Conservation (phyloP, 176 grass and related monocot species). For the Dactylis glomerata region DNA sequence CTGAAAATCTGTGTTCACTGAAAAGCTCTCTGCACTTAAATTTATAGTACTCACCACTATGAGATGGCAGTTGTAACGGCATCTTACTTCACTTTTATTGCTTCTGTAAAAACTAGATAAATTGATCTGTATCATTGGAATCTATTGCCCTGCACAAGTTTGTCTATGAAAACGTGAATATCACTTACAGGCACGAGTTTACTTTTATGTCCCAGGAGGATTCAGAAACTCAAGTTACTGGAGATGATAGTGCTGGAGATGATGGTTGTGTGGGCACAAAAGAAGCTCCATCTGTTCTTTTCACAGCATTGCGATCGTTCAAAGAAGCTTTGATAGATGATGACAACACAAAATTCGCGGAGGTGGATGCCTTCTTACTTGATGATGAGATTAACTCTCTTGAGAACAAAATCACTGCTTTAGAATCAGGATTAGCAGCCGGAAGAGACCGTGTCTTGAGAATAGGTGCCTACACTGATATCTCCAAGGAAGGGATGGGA, state of each 20-base stretch:
- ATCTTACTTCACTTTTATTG: neutral
- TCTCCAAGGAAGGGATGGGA: neutral
- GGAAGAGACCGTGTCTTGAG: neutral
- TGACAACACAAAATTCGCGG: neutral
- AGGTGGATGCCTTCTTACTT: neutral
- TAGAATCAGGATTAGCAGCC: neutral
- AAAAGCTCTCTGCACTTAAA: neutral
- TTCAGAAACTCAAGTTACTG: neutral
- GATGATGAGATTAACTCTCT: neutral
- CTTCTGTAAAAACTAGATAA: neutral
- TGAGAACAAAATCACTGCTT: neutral
- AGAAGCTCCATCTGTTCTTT: neutral
- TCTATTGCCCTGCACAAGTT: neutral
- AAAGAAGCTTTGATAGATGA: constrained; percentile 5
- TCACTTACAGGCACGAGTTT: neutral
- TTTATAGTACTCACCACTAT: neutral
- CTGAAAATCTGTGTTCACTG: neutral
- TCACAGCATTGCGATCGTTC: neutral
- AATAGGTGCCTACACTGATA: neutral
- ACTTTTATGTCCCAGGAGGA: neutral
- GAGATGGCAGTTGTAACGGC: neutral
- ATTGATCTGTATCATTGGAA: neutral
- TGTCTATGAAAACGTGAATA: neutral
- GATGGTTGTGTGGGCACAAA: neutral
- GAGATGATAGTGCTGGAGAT: neutral